These are phyloP conservation scores for Cunninghamia lanceolata DNA, from an alignment of 75 land plant genomes.

Conservation along the genomic window DNA sequence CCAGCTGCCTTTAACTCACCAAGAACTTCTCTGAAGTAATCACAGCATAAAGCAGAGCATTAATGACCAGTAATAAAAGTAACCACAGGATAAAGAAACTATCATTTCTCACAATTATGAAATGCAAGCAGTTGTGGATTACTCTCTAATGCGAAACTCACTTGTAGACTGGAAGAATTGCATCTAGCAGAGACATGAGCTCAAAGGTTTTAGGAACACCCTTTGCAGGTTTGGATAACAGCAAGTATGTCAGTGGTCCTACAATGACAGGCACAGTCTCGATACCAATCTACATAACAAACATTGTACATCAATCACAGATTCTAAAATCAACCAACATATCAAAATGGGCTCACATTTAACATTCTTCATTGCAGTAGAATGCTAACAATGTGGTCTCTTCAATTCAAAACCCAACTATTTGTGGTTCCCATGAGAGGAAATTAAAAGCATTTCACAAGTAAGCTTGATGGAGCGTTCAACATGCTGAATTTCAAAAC, in stretches of 20 bases:
- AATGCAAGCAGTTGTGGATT: neutral
- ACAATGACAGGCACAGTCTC: constrained; percentile 33
- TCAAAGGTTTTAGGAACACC: constrained; percentile 22
- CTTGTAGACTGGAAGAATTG: constrained; percentile 39
- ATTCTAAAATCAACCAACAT: neutral
- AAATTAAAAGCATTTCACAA: neutral
- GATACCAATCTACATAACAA: constrained; percentile 26
- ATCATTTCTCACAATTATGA: neutral
- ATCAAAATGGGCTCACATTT: neutral
- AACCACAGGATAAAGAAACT: neutral
- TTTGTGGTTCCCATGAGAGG: neutral
- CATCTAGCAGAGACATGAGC: constrained; percentile 19
- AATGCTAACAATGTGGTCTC: neutral
- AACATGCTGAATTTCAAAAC: neutral
- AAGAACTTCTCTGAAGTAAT: constrained; percentile 43
- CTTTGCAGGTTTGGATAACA: constrained; percentile 24
- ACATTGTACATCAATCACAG: neutral
- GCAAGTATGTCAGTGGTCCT: constrained; percentile 25
- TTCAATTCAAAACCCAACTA: neutral
- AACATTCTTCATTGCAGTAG: neutral
- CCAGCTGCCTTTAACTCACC: constrained; percentile 50
- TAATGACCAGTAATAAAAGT: neutral
- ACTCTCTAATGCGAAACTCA: constrained; percentile 10
- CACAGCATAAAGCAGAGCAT: neutral
- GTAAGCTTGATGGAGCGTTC: neutral